phyloP scores from a whole-genome alignment of 768 basidiomycete genomes.

The Auricularia heimuer region DNA sequence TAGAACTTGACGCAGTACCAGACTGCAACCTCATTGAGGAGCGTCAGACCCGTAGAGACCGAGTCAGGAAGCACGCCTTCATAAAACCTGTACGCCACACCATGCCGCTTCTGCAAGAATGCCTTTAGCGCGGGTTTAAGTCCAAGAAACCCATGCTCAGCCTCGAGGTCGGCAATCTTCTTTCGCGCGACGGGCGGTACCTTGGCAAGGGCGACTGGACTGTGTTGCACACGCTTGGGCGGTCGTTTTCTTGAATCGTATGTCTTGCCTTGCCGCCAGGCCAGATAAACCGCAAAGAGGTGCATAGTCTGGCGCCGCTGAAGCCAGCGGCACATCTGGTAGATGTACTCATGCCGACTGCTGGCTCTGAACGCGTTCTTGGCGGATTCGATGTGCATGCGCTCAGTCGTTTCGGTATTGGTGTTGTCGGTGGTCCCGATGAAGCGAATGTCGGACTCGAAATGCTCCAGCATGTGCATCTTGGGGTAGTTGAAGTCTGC shows the following conservation, averaged over 20 bases:
- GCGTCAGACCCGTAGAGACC: not conserved
- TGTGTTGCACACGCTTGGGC: not conserved
- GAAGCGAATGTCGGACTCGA: constrained; percentile 18
- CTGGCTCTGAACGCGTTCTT: constrained; percentile 13
- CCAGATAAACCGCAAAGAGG: not conserved
- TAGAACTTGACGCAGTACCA: not conserved
- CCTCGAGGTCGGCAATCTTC: not conserved
- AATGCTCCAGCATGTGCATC: constrained; percentile 29
- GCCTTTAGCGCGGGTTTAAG: not conserved
- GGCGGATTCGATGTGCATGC: constrained; percentile 23
- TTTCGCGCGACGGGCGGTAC: not conserved
- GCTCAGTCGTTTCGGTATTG: constrained; percentile 31
- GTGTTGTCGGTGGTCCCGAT: constrained; percentile 30
- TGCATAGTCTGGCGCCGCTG: not conserved
- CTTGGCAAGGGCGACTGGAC: not conserved
- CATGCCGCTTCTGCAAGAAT: not conserved
- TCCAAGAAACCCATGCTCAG: not conserved
- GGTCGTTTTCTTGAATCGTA: not conserved
- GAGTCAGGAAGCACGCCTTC: not conserved
- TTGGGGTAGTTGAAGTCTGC: constrained; percentile 33
- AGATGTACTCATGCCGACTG: not conserved
- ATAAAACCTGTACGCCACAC: not conserved
- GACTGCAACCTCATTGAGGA: not conserved
- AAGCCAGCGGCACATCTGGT: constrained; percentile 1
- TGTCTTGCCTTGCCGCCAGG: not conserved